These are phyloP conservation scores for Tylopilus plumbeoviolaceoides DNA, from an alignment of 768 basidiomycete species.

Conservation along the genomic window DNA sequence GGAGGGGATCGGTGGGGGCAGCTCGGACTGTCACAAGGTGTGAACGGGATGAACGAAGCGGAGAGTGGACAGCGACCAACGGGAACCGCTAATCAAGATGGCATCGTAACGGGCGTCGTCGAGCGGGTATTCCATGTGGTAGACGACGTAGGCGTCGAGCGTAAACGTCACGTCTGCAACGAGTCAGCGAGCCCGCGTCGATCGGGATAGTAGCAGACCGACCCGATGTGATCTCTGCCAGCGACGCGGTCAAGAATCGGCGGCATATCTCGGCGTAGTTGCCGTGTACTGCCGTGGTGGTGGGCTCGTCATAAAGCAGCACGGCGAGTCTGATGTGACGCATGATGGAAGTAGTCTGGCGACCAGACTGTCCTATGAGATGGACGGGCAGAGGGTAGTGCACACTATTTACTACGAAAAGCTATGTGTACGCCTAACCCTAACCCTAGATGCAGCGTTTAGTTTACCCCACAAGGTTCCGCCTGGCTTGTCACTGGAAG, in stretches of 20 bases:
- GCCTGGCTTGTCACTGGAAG: no score
- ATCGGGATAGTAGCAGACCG: not conserved
- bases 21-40: slow-evolving; percentile 34
- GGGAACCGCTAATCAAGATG: slow-evolving; percentile 78
- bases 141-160: slow-evolving; percentile 66
- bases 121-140: slow-evolving; percentile 57
- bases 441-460: no score
- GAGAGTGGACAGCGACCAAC: slow-evolving; percentile 38
- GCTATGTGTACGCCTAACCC: no score
- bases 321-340: not conserved
- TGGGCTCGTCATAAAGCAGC: not conserved
- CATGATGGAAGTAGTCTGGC: no score
- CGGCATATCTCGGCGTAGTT: slow-evolving; percentile 54
- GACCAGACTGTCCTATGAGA: no score
- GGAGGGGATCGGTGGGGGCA: slow-evolving; percentile 15
- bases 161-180: slow-evolving; percentile 34
- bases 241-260: slow-evolving; percentile 38
- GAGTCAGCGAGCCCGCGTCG: not conserved
- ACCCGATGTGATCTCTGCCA: slow-evolving; percentile 16
- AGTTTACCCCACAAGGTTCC: no score
- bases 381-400: no score
- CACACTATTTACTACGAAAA: no score
- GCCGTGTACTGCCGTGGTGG: slow-evolving; percentile 42
- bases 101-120: slow-evolving; percentile 54
- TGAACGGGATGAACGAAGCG: not conserved